Base-by-base conservation (phyloP, 768 basidiomycete species). In the Suillus hirtellus region DNA sequence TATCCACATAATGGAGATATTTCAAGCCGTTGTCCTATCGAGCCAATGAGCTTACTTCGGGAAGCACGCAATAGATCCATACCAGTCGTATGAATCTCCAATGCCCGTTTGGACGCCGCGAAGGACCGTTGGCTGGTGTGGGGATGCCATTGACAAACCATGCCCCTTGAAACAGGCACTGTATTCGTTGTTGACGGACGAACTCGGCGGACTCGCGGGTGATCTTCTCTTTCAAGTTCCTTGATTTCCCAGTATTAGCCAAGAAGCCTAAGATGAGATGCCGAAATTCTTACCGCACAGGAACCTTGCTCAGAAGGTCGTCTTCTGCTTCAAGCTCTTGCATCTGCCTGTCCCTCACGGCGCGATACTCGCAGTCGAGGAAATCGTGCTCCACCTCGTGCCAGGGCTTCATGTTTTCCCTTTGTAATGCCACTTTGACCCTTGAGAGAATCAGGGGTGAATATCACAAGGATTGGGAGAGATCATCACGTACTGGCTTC, bases 81-180 rank as follows among this genome's bases (percentile, higher is more conserved):
- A 93, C 93, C 73, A 96, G 75, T 67, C 95, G 83, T 81, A 95
- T 87, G 74, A 96, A 96, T 52, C 92, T 82, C 94, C 94, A 96
- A 2, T 86, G 87, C 44, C 86, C 80, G 35, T 75, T 82, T 2
- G 87, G 86, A 49, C 88, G 81, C 54, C 86, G 84, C 52, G 80
- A 70, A 15, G 78, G 70, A 11, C 71, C 72, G 19, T 82, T 81
- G 17, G 78, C 70, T 31, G 76, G 67, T 47, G 81, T 76, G 0
- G 88, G 86, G 44, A 90, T 76, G 1, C 88, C 93, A 69, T 89
- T 94, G 66, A 92, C 85, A 75, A 97, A 96, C 95, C 95, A 97
- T 24, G 93, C 90, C 38, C 95, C 95, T 72, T 94, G 89, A 53
- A 93, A 78, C 44, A 97, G 76, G 70, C 94, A 96, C 66, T 92